Base-by-base conservation (phyloP, 495 filamentous ascomycete species). In the Aspergillus haitiensis region DNA sequence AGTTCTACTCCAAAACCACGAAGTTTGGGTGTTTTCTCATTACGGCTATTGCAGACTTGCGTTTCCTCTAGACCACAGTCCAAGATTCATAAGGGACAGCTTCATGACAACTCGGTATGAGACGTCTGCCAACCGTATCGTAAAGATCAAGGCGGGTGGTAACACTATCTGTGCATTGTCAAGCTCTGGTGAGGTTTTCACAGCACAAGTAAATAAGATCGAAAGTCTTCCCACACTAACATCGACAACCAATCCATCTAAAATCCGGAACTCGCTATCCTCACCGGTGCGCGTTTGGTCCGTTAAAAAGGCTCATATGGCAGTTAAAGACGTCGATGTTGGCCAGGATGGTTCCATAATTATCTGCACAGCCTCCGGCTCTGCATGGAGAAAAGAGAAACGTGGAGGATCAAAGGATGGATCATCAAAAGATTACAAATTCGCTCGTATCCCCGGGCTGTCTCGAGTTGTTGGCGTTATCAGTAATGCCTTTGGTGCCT, bases 271-370 rank as follows among this genome's bases (percentile, higher is more conserved):
- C 42, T 89, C 91, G 1, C 72, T 96, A 6, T 91, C 91, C 3
- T 61, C 75, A 15, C 88, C 92, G 11, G 81, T 88, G 49, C 83
- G 89, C 53, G 87, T 95, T 35, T 98, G 94, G 94, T 85, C 86
- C 33, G 71, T 88, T 15, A 87, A 85, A 64, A 93, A 89, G 63
- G 86, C 84, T 4, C 84, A 90, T 56, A 95, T 96, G 82, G 91
- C 91, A 10, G 93, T 88, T 8, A 83, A 81, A 60, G 95, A 96
- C 63, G 89, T 96, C 15, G 89, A 85, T 60, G 87, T 98, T 6
- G 91, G 92, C 12, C 91, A 95, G 69, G 89, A 97, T 76, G 95
- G 92, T 7, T 96, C 92, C 3, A 91, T 98, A 59, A 96, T 98
- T 58, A 85, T 98, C 58, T 93, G 91, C 64, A 98, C 94, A 2